phyloP scores from a whole-genome alignment of 2,329 filamentous ascomycete species.

The Colletotrichum sp. region DNA sequence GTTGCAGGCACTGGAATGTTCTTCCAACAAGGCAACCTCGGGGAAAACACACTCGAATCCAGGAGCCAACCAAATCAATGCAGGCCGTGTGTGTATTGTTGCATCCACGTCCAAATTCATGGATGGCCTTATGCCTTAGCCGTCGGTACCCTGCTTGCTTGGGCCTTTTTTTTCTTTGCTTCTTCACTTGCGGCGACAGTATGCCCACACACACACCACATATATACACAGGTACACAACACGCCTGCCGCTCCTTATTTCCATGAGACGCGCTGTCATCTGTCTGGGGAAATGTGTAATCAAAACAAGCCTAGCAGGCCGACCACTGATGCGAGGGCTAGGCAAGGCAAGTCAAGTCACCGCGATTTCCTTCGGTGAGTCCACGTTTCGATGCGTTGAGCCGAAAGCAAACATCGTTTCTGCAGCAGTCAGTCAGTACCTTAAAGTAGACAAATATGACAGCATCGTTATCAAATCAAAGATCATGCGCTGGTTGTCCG shows the following conservation, averaged over 20 bases:
- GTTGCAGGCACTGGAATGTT: background rate
- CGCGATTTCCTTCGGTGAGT: background rate
- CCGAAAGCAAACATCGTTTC: background rate
- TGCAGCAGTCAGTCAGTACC: background rate
- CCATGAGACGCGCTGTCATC: background rate
- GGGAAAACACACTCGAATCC: background rate
- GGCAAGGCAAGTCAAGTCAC: background rate
- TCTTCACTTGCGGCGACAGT: background rate
- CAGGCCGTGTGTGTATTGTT: background rate
- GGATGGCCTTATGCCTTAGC: background rate
- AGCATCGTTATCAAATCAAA: background rate
- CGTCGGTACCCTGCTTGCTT: background rate
- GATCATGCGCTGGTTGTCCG: background rate
- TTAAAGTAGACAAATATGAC: background rate
- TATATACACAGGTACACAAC: background rate
- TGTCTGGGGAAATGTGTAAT: background rate
- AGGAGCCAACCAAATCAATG: background rate
- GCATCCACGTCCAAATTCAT: background rate
- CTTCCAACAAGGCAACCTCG: background rate
- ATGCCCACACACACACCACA: background rate
- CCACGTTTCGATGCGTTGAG: background rate
- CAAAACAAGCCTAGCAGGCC: background rate
- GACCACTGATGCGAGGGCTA: background rate
- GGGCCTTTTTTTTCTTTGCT: background rate
- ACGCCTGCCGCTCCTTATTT: conserved; percentile 3